Evolutionary conservation across 306 rosid genomes (phyloP), one percentile per base, ranked within the genome.

Genomic region (Rosa rugosa): DNA sequence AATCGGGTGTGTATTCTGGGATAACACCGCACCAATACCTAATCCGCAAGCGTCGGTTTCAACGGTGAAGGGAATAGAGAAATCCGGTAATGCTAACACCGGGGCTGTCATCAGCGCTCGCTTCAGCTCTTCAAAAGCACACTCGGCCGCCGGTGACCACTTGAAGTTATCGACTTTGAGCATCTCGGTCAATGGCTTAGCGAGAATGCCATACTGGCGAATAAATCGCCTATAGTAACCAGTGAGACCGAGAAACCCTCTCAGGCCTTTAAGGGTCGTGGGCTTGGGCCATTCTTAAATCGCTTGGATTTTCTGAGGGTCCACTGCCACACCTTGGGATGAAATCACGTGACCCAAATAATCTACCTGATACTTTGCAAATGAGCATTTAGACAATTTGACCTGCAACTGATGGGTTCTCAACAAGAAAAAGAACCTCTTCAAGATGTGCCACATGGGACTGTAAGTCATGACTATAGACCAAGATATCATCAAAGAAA

Each of bases 401-500:
- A 13, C 54, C 54, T 14, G 0, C 16, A 50, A 2, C 1, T 4
- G 14, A 50, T 50, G 9, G 1, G 2, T 5, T 2, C 2, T 1
- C 11, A 12, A 23, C 41, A 57, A 34, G 1, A 2, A 2, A 1
- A 72, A 34, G n/a, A 49, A 72, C 76, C 11, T 4, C 0, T 23
- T 13, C 12, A 8, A 49, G 13, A 9, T 50, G 76, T 18, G 23
- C 4, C 3, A 1, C 1, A 17, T 72, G 76, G 0, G 51, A 40
- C 5, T 49, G 44, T 11, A 3, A 49, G 0, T 23, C 5, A 14
- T 13, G 14, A 12, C 64, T 72, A 17, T 72, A 72, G 7, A 72
- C 63, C 0, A 72, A 11, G 13, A 72, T 72, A 38, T 72, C 64
- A 50, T 72, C 16, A 50, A 72, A 72, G 23, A 49, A 72, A 6